Base-by-base conservation (phyloP, 129 eudicot species). In the Flaveria ramosissima region DNA sequence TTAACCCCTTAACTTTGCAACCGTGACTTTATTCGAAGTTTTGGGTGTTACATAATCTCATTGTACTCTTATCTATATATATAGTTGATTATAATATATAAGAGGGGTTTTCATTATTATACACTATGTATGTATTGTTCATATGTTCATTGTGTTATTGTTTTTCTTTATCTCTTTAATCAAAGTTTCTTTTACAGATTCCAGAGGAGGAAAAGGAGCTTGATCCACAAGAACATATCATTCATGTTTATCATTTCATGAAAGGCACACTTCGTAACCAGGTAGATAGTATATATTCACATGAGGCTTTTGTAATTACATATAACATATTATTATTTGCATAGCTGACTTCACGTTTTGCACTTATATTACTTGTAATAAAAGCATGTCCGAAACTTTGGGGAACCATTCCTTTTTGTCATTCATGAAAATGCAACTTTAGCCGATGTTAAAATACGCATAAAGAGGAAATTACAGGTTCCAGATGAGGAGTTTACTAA, bases 401-500 rank as follows among this genome's bases (percentile, higher is more conserved):
- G 97, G 55, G 95, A 89, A 41, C 97, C 95, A 41, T 92, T 92
- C 68, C 82, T 92, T 75, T 70, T 92, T 52, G 90, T 87, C 67
- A 82, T 92, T 77, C 97, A 77, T 84, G 92, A 87, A 60, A 90
- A 89, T 41, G 97, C 87, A 71, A 89, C 83, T 9, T 78, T 92
- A 77, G 84, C 96, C 52, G 87, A 85, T 36, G 87, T 89, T 41
- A 92, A 89, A 76, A 68, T 61, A 32, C 86, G 96, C 24, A 80
- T 92, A 46, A 95, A 92, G 70, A 87, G 87, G 75, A 92, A 89
- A 78, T 82, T 89, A 80, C 89, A 85, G 82, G 92, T 92, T 69
- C 86, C 90, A 53, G 95, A 92, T 70, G 95, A 92, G 77, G 97
- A 92, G 83, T 92, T 87, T 73, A 82, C 90, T 21, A 92, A 89